A percentile compares a stretch with the other conserved stretches of the same genome.
phyloP scores from a whole-genome alignment of 2,329 filamentous ascomycete genomes.

The Verticillium nonalfalfae region DNA sequence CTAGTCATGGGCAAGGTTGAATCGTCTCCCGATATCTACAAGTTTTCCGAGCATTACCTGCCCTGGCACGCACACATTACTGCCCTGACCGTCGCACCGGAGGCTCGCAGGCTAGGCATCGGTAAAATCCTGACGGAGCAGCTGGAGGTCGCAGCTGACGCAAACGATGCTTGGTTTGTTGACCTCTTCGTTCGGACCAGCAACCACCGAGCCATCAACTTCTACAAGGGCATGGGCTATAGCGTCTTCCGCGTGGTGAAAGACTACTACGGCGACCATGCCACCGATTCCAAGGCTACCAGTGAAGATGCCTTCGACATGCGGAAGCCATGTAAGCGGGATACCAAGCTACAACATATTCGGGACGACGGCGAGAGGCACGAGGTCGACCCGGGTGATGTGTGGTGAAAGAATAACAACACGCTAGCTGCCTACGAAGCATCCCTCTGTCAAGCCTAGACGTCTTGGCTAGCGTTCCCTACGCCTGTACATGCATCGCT shows the following conservation, averaged over 20 bases:
- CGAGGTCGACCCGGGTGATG: slow-evolving; percentile 74
- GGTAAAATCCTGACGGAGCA: slow-evolving; percentile 77
- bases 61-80: slow-evolving; percentile 99
- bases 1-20: slow-evolving; percentile 96
- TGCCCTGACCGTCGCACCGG: slow-evolving; percentile 84
- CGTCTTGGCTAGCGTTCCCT: neutral
- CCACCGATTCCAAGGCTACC: slow-evolving; percentile 51
- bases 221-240: slow-evolving; percentile 91
- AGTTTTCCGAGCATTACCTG: slow-evolving; percentile 81
- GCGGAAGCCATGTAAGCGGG: slow-evolving; percentile 83
- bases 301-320: slow-evolving; percentile 94
- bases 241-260: slow-evolving; percentile 83
- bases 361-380: slow-evolving; percentile 75
- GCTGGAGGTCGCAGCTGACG: slow-evolving; percentile 76
- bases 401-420: slow-evolving; percentile 54
- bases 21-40: slow-evolving; percentile 69
- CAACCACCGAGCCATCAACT: slow-evolving; percentile 78
- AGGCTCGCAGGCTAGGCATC: slow-evolving; percentile 78
- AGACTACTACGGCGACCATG: slow-evolving; percentile 88
- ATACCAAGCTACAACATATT: slow-evolving; percentile 69
- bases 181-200: slow-evolving; percentile 89
- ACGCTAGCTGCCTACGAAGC: neutral
- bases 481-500: neutral
- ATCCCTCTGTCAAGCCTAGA: neutral
- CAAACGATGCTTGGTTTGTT: slow-evolving; percentile 85